Base-by-base conservation (phyloP, 2,329 filamentous ascomycete species). In the Gaeumannomyces sp. region DNA sequence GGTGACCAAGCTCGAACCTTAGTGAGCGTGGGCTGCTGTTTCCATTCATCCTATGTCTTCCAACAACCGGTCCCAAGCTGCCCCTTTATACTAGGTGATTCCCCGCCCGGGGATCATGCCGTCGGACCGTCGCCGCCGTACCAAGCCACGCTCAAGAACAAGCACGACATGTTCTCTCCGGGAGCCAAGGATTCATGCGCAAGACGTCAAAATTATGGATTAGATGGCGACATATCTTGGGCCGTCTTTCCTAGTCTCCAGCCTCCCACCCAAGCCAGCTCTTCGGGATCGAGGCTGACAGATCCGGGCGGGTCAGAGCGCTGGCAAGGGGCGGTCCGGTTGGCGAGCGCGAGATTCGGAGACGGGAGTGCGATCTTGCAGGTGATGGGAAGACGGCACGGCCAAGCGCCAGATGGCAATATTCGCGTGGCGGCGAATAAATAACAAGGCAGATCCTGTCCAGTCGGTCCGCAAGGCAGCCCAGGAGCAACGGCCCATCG, bases 371-470 rank as follows among this genome's bases (percentile, higher is more conserved):
- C 19, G 16, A n/a, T 53, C 45, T n/a, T 4, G 45, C 45, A 3
- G 19, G 45, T 22, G 19, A 3, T 22, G 10, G 45, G 45, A 53
- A 25, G 19, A 53, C 45, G 45, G 45, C 45, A 53, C 45, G 45
- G 45, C 45, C 45, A 53, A 53, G 45, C 45, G 45, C 19, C 31
- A 28, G 19, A 3, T 6, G 25, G 59, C 31, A 60, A 31, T 35
- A 60, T 38, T 31, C 59, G 59, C 29, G 13, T 60, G 16, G 59
- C 59, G 59, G 59, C 59, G 38, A 60, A 60, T 60, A 60, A 31
- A 27, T 2, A n/a, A 38, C 45, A 5, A 19, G 38, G 38, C 38
- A 16, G 38, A 6, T 45, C 38, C 38, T 19, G 5, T 45, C 38
- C 38, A 45, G 38, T 7, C 38, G 14, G 38, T 11, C 38, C 38